These are phyloP conservation scores for Zygosaccharomyces sapae DNA, from an alignment of 1,139 yeast genomes.

Conservation along the genomic window DNA sequence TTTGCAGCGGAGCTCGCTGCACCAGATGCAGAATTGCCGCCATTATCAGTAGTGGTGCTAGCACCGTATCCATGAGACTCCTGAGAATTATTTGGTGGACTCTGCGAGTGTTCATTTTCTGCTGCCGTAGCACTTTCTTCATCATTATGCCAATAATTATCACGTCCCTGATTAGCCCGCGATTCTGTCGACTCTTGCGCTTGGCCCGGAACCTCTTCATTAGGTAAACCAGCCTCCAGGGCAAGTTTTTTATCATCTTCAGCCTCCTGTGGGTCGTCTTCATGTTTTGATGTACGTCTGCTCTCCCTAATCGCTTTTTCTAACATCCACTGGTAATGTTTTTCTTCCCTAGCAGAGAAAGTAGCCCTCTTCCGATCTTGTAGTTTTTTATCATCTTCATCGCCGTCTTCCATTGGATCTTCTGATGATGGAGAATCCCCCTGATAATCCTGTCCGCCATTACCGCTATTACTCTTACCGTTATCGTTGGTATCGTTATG, in stretches of 20 bases:
- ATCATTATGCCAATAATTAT: neutral
- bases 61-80: neutral
- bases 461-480: conserved; percentile 1
- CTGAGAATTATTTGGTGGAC: neutral
- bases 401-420: conserved; percentile 2
- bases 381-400: conserved; percentile 16
- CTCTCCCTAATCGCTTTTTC: conserved; percentile 40
- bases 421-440: neutral
- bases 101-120: neutral
- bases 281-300: conserved; percentile 31
- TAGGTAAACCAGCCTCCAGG: conserved; percentile 20
- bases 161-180: neutral
- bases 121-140: neutral
- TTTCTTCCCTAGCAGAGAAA: conserved; percentile 38
- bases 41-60: neutral
- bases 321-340: conserved; percentile 39
- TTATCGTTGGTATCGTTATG: neutral
- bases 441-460: neutral
- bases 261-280: conserved; percentile 13
- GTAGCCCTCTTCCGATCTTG: conserved; percentile 36
- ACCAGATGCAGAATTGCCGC: conserved; percentile 1
- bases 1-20: neutral
- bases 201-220: neutral
- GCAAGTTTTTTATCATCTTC: conserved; percentile 15
- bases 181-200: neutral